These are phyloP conservation scores for Yamagishiella unicocca DNA, from an alignment of 139 green algal genomes.

Conservation along the genomic window DNA sequence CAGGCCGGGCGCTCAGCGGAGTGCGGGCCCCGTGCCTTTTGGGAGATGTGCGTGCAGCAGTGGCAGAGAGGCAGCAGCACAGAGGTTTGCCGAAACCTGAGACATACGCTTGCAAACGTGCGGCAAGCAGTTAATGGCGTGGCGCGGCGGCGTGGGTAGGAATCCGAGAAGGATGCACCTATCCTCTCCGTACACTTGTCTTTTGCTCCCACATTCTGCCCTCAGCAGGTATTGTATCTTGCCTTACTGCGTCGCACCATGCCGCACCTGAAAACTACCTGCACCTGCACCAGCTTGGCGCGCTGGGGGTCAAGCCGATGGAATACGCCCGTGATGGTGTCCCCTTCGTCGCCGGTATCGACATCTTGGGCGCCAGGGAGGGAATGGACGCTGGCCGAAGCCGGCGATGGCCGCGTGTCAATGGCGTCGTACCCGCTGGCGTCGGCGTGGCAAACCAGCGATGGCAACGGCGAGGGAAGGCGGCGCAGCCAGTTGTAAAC, in stretches of 20 bases:
- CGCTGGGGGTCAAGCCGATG: slow-evolving; percentile 6
- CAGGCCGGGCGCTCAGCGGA: slow-evolving; percentile 61
- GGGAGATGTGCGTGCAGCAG: no score
- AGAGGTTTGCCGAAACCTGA: no score
- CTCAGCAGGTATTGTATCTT: neutral
- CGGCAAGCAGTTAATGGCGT: no score
- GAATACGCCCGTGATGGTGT: slow-evolving; percentile 27
- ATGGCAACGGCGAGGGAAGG: no score
- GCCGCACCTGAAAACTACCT: slow-evolving; percentile 79
- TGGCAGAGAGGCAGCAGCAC: no score
- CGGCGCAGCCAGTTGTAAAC: no score
- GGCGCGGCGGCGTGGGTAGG: no score
- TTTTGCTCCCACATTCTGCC: no score
- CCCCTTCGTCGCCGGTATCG: neutral
- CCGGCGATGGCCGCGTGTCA: neutral
- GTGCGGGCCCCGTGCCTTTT: slow-evolving; percentile 82
- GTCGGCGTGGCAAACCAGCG: neutral
- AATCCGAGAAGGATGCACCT: no score
- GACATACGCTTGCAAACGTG: no score
- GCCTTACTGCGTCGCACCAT: neutral
- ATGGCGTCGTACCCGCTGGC: slow-evolving; percentile 14
- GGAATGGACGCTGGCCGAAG: neutral
- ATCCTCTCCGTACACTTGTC: no score
- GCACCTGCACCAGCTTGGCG: slow-evolving; percentile 71
- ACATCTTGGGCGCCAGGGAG: neutral